These are phyloP conservation scores for Dendrocalamus latiflorus DNA, from an alignment of 202 grass and related monocot genomes.

Conservation along the genomic window DNA sequence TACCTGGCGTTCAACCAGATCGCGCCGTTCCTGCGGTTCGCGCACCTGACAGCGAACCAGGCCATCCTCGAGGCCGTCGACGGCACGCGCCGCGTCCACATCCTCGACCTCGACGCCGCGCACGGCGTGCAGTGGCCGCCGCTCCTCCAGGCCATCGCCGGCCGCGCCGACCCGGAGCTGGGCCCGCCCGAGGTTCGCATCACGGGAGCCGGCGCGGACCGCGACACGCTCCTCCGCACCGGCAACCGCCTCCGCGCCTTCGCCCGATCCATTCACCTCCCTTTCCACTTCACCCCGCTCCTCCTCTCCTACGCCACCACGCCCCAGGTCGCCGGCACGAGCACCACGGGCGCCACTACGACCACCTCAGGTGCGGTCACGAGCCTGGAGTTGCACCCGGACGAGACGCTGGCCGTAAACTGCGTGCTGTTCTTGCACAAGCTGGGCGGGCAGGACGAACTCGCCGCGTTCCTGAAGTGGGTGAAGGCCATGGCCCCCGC, in stretches of 20 bases:
- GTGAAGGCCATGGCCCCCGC: slow-evolving; percentile 63
- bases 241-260: slow-evolving; percentile 73
- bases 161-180: slow-evolving; percentile 25
- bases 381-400: slow-evolving; percentile 32
- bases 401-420: slow-evolving; percentile 81
- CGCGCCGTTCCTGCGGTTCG: slow-evolving; percentile 92
- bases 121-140: slow-evolving; percentile 96
- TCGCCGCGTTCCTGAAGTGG: slow-evolving; percentile 46
- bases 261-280: slow-evolving; percentile 72
- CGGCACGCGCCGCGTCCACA: slow-evolving; percentile 64
- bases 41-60: slow-evolving; percentile 95
- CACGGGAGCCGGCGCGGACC: slow-evolving; percentile 75
- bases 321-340: slow-evolving; percentile 13
- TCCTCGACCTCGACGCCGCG: slow-evolving; percentile 82
- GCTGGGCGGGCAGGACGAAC: slow-evolving; percentile 40
- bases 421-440: slow-evolving; percentile 84
- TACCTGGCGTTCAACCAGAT: slow-evolving; percentile 98
- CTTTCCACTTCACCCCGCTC: slow-evolving; percentile 78
- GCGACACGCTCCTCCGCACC: slow-evolving; percentile 69
- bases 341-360: not conserved
- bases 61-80: slow-evolving; percentile 81
- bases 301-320: slow-evolving; percentile 46
- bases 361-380: not conserved
- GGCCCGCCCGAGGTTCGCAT: slow-evolving; percentile 73
- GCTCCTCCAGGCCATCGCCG: slow-evolving; percentile 81